Evolutionary conservation across 306 rosid species (phyloP), one percentile per base, ranked within the genome.

Genomic region (Citrullus mucosospermus): DNA sequence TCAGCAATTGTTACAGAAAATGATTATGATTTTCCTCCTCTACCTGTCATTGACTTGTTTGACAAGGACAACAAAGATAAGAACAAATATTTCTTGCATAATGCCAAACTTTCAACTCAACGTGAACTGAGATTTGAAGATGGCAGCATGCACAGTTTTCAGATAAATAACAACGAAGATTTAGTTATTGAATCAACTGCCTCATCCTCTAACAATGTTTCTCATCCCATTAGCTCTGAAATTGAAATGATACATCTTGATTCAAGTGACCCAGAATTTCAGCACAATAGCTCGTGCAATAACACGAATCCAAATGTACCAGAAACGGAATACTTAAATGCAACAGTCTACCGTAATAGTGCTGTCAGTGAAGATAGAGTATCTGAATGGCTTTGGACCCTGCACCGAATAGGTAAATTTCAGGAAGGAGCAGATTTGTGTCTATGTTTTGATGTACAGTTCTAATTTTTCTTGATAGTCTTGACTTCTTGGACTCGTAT

Each of bases 371-470:
- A 85, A 82, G 93, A 88, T 65, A 86, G 86, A 79, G 92, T 88
- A 77, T 90, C 98, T 20, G 97, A 92, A 86, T 93, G 98, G 98
- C 96, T 92, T 79, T 93, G 98, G 98, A 93, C 94, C 77, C 90
- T 93, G 84, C 98, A 93, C 81, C 88, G 89, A 76, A 93, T 92
- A 84, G 98, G 98, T 88, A 89, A 76, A 38, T 67, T 18, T 10
- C 6, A 2, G 46, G 25, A 46, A 48, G 9, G 4, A 50, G 59
- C 14, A 78, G 22, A 28, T 30, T 6, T 9, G 41, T 14, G 50
- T 78, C 39, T 65, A 2, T 46, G 32, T 43, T 51, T 2, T 44
- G 28, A 41, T 15, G 15, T 22, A 39, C 41, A 16, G 77, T 46
- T 28, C 48, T 68, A 57, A 14, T 43, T 53, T 36, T 77, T 83